Percentiles rank a stretch among this genome's conserved stretches.
Evolutionary conservation across 169 alveolate species (phyloP).

Genomic region (Eimeria zaria): DNA sequence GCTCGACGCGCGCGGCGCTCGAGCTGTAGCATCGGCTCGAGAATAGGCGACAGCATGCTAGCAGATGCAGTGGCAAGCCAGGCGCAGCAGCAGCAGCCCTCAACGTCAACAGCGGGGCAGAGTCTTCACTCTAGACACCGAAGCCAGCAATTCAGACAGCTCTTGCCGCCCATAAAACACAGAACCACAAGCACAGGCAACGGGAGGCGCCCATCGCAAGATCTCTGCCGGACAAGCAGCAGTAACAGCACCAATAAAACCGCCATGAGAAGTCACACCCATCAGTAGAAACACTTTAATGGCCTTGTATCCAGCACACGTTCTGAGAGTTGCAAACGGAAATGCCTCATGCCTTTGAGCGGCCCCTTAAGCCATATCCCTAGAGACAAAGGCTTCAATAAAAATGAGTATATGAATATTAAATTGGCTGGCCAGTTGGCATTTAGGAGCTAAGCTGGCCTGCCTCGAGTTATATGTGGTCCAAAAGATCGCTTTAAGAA

Average conservation of each 20-base stretch:
- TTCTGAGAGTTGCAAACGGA: not conserved
- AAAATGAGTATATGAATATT: not conserved
- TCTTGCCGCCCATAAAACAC: slow-evolving; percentile 40
- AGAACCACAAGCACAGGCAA: slow-evolving; percentile 56
- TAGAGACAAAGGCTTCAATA: not conserved
- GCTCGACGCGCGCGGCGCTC: slow-evolving; percentile 19
- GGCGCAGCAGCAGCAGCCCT: slow-evolving; percentile 14
- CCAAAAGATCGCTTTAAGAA: not conserved
- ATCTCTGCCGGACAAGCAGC: slow-evolving; percentile 41
- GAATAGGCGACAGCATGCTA: slow-evolving; percentile 28
- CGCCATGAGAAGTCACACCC: slow-evolving; percentile 57
- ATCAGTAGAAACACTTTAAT: slow-evolving; percentile 21
- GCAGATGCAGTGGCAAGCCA: slow-evolving; percentile 13
- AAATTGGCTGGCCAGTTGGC: not conserved
- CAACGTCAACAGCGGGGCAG: not conserved
- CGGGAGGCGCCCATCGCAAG: slow-evolving; percentile 67
- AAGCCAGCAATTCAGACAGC: slow-evolving; percentile 39
- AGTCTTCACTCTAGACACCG: not conserved
- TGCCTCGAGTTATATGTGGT: not conserved
- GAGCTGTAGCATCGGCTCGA: slow-evolving; percentile 9
- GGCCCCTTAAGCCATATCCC: not conserved
- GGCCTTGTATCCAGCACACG: not conserved
- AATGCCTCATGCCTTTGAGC: not conserved
- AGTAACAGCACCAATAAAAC: slow-evolving; percentile 23
- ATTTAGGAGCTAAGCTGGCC: slow-evolving; percentile 11